Conservation (phyloP, 148 eudicot species). For the Pouteria glomerata region DNA sequence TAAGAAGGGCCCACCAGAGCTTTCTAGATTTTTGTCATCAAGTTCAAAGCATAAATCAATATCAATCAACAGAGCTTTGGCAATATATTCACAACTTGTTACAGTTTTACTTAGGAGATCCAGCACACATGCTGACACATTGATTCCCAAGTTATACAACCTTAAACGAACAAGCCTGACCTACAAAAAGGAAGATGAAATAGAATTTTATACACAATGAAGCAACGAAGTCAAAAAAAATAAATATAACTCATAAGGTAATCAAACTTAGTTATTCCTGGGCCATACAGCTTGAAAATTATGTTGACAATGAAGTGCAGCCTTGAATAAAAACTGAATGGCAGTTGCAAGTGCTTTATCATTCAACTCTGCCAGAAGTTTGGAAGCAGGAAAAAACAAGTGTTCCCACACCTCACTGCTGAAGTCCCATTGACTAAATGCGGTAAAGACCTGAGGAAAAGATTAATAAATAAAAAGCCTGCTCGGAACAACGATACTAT, state of each 20-base stretch:
- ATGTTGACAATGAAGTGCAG: slow-evolving; percentile 75
- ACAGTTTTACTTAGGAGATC: slow-evolving; percentile 59
- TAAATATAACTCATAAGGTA: not conserved
- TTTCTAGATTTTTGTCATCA: not conserved
- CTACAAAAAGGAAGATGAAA: slow-evolving; percentile 32
- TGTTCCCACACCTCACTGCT: slow-evolving; percentile 78
- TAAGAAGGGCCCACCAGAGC: slow-evolving; percentile 48
- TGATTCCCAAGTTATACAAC: slow-evolving; percentile 60
- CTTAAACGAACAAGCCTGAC: slow-evolving; percentile 59
- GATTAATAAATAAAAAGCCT: not conserved
- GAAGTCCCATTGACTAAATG: slow-evolving; percentile 72
- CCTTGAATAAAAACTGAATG: slow-evolving; percentile 60
- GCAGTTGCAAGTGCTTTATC: slow-evolving; percentile 67
- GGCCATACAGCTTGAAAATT: slow-evolving; percentile 68
- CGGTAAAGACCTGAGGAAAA: slow-evolving; percentile 55
- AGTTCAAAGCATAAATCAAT: slow-evolving; percentile 41
- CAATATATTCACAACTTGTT: slow-evolving; percentile 64
- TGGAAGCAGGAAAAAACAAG: slow-evolving; percentile 50
- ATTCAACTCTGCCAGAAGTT: slow-evolving; percentile 49
- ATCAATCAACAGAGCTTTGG: slow-evolving; percentile 63
- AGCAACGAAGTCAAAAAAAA: not conserved
- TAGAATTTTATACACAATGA: not conserved
- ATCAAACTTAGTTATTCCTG: not conserved
- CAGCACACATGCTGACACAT: slow-evolving; percentile 67
- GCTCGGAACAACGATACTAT: not conserved